Conservation (phyloP, 176 grass and related monocot genomes). For the Dactylis glomerata region DNA sequence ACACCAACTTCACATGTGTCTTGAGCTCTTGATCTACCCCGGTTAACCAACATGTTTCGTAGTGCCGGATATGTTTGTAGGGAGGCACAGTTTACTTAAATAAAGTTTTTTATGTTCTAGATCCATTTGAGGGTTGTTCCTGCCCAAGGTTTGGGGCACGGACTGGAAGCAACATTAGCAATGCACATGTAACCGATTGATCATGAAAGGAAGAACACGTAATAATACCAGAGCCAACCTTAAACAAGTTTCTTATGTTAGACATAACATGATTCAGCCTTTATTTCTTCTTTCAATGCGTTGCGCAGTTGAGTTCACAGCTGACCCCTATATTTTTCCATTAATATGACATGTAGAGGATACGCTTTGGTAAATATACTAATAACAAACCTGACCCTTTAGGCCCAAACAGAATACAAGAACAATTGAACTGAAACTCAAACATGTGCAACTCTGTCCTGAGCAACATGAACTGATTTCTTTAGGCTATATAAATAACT, state of each 20-base stretch:
- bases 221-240: slow-evolving; percentile 47
- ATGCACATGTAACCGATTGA: too few species aligned
- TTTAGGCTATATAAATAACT: slow-evolving; percentile 34
- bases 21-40: too few species aligned
- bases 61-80: too few species aligned
- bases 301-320: not conserved
- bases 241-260: slow-evolving; percentile 21
- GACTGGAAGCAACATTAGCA: too few species aligned
- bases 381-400: not conserved
- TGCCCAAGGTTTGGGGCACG: too few species aligned
- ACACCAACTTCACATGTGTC: too few species aligned
- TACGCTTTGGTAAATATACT: slow-evolving; percentile 6
- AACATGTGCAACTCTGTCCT: slow-evolving; percentile 32
- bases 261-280: not conserved
- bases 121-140: too few species aligned
- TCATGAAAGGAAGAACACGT: slow-evolving; percentile 59
- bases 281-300: not conserved
- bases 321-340: not conserved
- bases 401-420: not conserved
- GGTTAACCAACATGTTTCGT: too few species aligned
- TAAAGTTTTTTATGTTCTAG: too few species aligned
- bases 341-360: slow-evolving; percentile 46
- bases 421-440: slow-evolving; percentile 8
- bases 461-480: slow-evolving; percentile 35
- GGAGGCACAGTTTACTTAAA: too few species aligned